Evolutionary conservation across 257 asterid genomes (phyloP).

Genomic region (Nicotiana otophora): DNA sequence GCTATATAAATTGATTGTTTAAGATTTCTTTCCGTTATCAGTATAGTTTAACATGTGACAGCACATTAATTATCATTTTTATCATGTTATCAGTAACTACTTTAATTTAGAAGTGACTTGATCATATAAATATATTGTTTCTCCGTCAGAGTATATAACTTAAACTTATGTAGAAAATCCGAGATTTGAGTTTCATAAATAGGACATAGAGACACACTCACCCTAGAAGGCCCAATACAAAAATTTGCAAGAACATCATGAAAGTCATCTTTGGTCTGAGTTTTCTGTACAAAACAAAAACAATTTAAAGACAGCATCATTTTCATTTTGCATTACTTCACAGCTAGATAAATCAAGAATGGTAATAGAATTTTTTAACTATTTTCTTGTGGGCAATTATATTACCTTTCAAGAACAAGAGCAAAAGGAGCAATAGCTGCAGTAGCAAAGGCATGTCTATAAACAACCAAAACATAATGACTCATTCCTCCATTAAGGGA

Average conservation of each 20-base stretch:
- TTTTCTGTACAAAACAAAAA: slow-evolving; percentile 35
- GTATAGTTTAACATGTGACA: background rate
- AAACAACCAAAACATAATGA: slow-evolving; percentile 71
- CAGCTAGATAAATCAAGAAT: background rate
- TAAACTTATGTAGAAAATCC: background rate
- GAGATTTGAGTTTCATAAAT: background rate
- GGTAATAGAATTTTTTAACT: background rate
- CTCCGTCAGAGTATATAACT: background rate
- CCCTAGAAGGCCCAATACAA: slow-evolving; percentile 61
- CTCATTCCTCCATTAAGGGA: slow-evolving; percentile 67
- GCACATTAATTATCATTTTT: background rate
- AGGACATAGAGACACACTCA: slow-evolving; percentile 21
- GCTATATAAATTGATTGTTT: background rate
- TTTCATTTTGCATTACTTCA: background rate
- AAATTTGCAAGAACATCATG: slow-evolving; percentile 40
- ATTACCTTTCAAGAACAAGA: slow-evolving; percentile 43
- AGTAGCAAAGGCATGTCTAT: slow-evolving; percentile 68
- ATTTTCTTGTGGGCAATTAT: background rate
- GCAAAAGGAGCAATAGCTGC: slow-evolving; percentile 62
- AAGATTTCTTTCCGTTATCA: background rate
- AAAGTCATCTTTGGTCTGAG: slow-evolving; percentile 63
- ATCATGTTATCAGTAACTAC: background rate
- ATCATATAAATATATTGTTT: background rate
- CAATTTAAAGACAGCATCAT: background rate
- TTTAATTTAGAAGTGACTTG: background rate